Evolutionary conservation across 2,329 filamentous ascomycete genomes (phyloP), one percentile per base, ranked within the genome.

Genomic region (Fusarium piperis): DNA sequence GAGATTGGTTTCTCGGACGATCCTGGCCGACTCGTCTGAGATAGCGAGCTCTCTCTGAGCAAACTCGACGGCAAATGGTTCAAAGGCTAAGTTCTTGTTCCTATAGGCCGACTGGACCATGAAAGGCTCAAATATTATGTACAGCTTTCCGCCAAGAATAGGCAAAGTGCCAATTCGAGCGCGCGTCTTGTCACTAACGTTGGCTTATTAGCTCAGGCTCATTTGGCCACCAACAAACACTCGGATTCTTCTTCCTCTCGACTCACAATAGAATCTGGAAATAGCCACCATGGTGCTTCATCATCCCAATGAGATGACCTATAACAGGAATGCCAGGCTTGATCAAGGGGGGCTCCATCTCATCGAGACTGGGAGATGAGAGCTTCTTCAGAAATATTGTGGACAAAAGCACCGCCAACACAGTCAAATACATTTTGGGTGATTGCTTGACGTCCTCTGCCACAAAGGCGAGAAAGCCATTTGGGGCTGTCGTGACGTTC

Each of bases 161-260:
- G 82, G 83, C 3, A 87, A 70, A 1, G 85, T 85, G 62, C 81
- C 84, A 67, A 86, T 83, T 12, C 76, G 66, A 32, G 77, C 77
- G 52, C 74, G 48, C 6, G 39, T 46, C 9, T n/a, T 58, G 10
- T 72, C 65, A 9, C 69, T 71, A 10, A 7, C 18, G 16, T 13
- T 20, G 1, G 16, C 5, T 12, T n/a, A n/a, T 70, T 23, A 71
- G 57, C 4, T 13, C 2, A 15, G 7, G 13, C 7, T 11, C 26
- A 13, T 15, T 26, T 26, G 12, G n/a, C 9, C 15, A 18, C 18
- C 23, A 18, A 18, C 9, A 15, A n/a, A 4, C 12, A 11, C n/a
- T 35, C 51, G 3, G 15, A 10, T 6, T 23, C 3, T 12, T 53
- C 20, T 32, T 32, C 18, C 18, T 23, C 10, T 10, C n/a, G 3